Base-by-base conservation (phyloP, 495 filamentous ascomycete genomes). In the Rhypophila decipiens region DNA sequence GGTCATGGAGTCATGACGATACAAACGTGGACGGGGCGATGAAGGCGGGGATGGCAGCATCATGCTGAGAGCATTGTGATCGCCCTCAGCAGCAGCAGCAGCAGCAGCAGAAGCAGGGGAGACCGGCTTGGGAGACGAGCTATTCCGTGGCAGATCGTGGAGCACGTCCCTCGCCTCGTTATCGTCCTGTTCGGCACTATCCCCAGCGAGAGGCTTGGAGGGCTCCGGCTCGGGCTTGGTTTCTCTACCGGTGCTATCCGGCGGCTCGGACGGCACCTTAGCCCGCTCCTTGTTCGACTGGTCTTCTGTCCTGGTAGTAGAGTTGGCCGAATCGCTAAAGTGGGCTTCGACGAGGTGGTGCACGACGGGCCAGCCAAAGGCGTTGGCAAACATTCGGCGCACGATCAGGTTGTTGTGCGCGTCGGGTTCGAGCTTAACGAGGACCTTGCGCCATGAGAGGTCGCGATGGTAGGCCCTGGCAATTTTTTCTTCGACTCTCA, bases 381-480 rank as follows among this genome's bases (percentile, higher is more conserved):
- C 93, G 61, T 98, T 98, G 47, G 90, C 85, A 55, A 98, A 97
- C 80, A 87, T 91, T 24, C 93, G 82, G 21, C 93, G 84, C 17
- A 98, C 93, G 49, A 96, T 85, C 47, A 98, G 91, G 61, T 98
- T 98, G 66, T 98, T 98, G 65, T 98, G 93, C 2, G 93, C 93
- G 72, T 98, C 93, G 1, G 93, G 93, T 61, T 98, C 93, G 8
- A 98, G 75, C 36, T 90, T 81, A 18, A 97, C 93, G 9, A 98
- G 79, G 2, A 97, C 93, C 61, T 98, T 98, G 10, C 93, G 85
- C 93, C 93, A 98, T 4, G 85, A 85, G 17, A 98, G 68, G 52
- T 85, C 86, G 5, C 80, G 77, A 61, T 98, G 93, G 64, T 97
- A 98, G 34, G 90, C 93, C 39, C 93, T 78, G 1, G 93, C 91